Conservation (phyloP, 148 eudicot species). For the Limonium bicolor region DNA sequence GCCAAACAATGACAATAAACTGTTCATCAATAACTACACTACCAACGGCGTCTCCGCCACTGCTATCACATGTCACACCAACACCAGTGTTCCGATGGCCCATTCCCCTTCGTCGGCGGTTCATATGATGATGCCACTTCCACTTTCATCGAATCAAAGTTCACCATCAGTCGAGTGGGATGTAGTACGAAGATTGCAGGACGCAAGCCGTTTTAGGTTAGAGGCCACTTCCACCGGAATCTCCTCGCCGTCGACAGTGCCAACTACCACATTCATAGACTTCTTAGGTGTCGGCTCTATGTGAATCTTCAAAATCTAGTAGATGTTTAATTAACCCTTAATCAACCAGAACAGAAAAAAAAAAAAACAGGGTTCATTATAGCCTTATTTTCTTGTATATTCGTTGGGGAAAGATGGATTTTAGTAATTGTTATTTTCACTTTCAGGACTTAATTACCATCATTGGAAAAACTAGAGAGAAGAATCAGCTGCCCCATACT, state of each 20-base stretch:
- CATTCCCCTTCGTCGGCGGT: background rate
- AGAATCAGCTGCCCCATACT: no score
- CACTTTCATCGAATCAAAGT: conserved; percentile 2
- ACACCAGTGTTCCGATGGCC: conserved; percentile 3
- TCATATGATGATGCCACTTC: conserved; percentile 1
- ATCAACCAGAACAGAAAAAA: no score
- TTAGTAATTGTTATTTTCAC: no score
- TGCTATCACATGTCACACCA: conserved; percentile 7
- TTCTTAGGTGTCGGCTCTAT: conserved; percentile 82
- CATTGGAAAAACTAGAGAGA: no score
- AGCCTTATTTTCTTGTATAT: no score
- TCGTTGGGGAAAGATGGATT: no score
- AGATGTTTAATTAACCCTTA: no score
- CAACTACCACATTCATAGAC: conserved; percentile 55
- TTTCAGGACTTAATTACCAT: no score
- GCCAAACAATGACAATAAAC: conserved; percentile 6
- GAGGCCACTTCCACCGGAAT: conserved; percentile 2
- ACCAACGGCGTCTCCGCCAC: background rate
- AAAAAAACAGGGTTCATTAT: no score
- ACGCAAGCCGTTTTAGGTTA: conserved; percentile 2
- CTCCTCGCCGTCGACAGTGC: conserved; percentile 3
- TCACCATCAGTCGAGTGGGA: conserved; percentile 8
- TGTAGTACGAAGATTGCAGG: background rate
- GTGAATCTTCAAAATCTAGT: no score
- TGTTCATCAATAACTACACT: background rate